Conservation (phyloP, 805 yeast genomes). For the Isabelozyma rhagii region DNA sequence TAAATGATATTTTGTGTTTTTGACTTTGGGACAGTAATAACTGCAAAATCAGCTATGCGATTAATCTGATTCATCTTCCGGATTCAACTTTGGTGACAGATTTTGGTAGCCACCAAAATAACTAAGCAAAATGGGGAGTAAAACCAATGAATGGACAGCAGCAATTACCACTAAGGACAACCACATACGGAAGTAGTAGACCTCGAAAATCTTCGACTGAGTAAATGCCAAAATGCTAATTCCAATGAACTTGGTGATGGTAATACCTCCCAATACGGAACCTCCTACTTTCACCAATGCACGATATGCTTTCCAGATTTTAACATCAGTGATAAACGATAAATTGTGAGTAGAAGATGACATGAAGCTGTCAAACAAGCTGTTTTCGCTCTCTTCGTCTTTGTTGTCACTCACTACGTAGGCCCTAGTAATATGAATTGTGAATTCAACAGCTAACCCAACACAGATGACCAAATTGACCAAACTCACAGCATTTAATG, state of each 20-base stretch:
- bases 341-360: conserved; percentile 1
- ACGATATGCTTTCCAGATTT: conserved; percentile 40
- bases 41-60: not conserved
- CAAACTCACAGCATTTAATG: conserved; percentile 83
- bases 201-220: conserved; percentile 79
- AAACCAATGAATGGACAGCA: conserved; percentile 70
- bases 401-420: conserved; percentile 49
- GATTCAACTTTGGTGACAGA: not conserved
- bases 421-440: conserved; percentile 81
- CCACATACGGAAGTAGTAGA: conserved; percentile 97
- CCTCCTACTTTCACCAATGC: conserved; percentile 83
- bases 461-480: conserved; percentile 91
- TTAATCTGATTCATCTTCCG: not conserved
- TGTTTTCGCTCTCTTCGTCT: conserved; percentile 10
- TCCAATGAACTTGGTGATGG: conserved; percentile 86
- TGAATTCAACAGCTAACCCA: conserved; percentile 92
- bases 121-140: conserved; percentile 73
- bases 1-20: too few relatives aligned
- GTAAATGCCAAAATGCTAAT: conserved; percentile 85
- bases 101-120: conserved; percentile 20
- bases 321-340: not conserved
- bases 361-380: conserved; percentile 14
- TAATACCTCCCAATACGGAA: conserved; percentile 86
- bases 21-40: too few relatives aligned
- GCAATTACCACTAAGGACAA: conserved; percentile 72